Evolutionary conservation across 2,329 filamentous ascomycete species (phyloP).

Genomic region (Aspergillus latus): DNA sequence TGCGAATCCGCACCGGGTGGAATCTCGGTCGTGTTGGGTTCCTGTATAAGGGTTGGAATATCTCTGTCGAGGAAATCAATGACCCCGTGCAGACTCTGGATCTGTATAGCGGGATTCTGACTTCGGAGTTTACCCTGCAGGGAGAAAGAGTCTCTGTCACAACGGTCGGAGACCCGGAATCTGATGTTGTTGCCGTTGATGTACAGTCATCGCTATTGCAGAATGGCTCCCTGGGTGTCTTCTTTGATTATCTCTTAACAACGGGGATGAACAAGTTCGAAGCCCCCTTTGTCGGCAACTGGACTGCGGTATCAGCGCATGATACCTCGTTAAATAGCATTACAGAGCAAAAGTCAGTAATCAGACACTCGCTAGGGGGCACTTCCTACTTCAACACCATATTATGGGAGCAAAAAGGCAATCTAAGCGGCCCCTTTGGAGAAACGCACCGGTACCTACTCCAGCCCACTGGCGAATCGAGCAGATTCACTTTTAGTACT

Average conservation of each 20-base stretch:
- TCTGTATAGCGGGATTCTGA: conserved; percentile 7
- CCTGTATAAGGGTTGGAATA: conserved; percentile 41
- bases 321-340: neutral
- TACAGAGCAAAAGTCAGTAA: neutral
- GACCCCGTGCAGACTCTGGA: conserved; percentile 7
- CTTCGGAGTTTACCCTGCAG: neutral
- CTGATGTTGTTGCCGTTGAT: conserved; percentile 1
- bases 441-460: neutral
- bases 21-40: conserved; percentile 51
- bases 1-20: conserved; percentile 53
- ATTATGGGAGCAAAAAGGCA: neutral
- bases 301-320: neutral
- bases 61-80: conserved; percentile 41
- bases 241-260: conserved; percentile 55
- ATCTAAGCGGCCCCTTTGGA: neutral
- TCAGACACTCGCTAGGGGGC: neutral
- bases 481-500: neutral
- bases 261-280: conserved; percentile 53
- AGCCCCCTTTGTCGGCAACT: conserved; percentile 54
- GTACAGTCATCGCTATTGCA: conserved; percentile 45
- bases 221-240: conserved; percentile 44
- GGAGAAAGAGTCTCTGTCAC: neutral
- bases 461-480: neutral
- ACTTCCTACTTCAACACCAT: neutral
- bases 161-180: neutral